Base-by-base conservation (phyloP, 2,329 filamentous ascomycete genomes). In the Trichoderma gracile region DNA sequence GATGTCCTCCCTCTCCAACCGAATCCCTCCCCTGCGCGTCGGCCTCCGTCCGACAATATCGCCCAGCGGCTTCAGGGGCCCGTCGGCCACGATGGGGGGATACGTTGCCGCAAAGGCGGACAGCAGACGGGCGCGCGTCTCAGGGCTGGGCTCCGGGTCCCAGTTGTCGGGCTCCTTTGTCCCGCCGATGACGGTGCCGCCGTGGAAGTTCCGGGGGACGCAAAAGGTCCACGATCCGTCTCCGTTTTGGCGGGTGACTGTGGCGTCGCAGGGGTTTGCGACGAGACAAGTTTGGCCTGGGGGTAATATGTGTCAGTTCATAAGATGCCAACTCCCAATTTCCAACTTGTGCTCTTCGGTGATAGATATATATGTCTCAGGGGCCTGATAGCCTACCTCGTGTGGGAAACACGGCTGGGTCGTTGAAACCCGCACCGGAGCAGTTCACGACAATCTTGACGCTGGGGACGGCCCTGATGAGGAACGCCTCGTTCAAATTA, bases 151-250 rank as follows among this genome's bases (percentile, higher is more conserved):
- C 19, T 78, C 74, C 0, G 79, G 72, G 53, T 83, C 78, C 83
- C 83, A 87, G 71, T 88, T 78, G 63, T 82, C 75, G 1, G 81
- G 79, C 70, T 89, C 83, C 72, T 88, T 89, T 10, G 86, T 90
- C 0, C 87, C 87, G 5, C 87, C 88, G 21, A 90, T 82, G 45
- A 90, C 78, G 0, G 87, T 89, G 3, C 87, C 87, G 3, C 87
- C 87, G 40, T 84, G 78, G 27, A 86, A 82, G 9, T 81, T 82
- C 2, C 88, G 81, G 0, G 87, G 86, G 6, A 90, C 84, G 52
- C 82, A 81, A 67, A 89, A 89, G 0, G 82, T 81, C 85, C 86
- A 89, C 9, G 78, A 81, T 0, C 86, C 85, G 73, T 88, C 84
- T 0, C 78, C 76, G 68, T 84, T 83, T 69, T 88, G 84, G 57